These are phyloP conservation scores for Chiua virens DNA, from an alignment of 768 basidiomycete species.

Conservation along the genomic window DNA sequence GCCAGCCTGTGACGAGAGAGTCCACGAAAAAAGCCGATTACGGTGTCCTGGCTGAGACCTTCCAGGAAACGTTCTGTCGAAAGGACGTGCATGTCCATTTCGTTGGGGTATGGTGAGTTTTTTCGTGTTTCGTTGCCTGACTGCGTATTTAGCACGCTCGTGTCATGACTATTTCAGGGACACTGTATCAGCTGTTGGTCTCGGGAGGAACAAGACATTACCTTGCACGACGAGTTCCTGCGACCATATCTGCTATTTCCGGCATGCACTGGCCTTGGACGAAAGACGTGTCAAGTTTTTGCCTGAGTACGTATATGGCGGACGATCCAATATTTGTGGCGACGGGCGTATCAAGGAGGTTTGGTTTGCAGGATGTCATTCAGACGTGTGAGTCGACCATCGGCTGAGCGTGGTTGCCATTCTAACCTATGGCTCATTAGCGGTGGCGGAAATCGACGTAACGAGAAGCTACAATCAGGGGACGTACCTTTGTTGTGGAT, in stretches of 20 bases:
- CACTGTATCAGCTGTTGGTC: slow-evolving; percentile 46
- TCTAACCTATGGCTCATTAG: slow-evolving; percentile 12
- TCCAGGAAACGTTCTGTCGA: slow-evolving; percentile 39
- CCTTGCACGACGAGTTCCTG: slow-evolving; percentile 32
- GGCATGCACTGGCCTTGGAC: slow-evolving; percentile 49
- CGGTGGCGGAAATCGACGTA: slow-evolving; percentile 29
- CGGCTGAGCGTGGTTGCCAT: not conserved
- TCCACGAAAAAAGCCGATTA: slow-evolving; percentile 14
- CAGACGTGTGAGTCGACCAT: slow-evolving; percentile 35
- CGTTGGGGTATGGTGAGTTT: slow-evolving; percentile 42
- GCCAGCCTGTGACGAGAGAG: slow-evolving; percentile 2
- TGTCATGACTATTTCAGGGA: slow-evolving; percentile 33
- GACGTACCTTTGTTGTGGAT: slow-evolving; percentile 33
- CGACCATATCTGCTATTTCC: slow-evolving; percentile 41
- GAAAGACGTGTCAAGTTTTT: slow-evolving; percentile 48
- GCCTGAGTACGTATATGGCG: slow-evolving; percentile 41
- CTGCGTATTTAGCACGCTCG: not conserved
- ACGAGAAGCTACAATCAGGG: slow-evolving; percentile 28
- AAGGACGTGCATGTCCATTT: slow-evolving; percentile 40
- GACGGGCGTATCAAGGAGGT: slow-evolving; percentile 38
- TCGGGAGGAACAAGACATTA: slow-evolving; percentile 30
- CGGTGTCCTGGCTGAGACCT: slow-evolving; percentile 24
- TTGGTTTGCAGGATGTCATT: slow-evolving; percentile 43
- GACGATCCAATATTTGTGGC: slow-evolving; percentile 8
- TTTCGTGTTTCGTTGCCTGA: not conserved